Base-by-base conservation (phyloP, 352 stramenopile species). In the Ophiocytium majus region DNA sequence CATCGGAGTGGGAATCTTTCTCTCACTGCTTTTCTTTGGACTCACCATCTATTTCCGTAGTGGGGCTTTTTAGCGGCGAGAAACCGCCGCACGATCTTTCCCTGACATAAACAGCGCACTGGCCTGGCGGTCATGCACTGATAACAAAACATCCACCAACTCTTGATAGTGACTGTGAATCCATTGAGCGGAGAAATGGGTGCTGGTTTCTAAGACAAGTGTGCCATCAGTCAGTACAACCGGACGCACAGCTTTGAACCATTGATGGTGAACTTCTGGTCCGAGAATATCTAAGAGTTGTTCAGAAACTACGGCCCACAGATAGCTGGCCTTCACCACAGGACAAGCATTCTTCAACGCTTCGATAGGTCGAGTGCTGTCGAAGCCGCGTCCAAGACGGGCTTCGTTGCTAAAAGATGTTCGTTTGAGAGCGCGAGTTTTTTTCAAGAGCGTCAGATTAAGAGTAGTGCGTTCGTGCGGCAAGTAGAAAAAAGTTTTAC, bases 391-490 rank as follows among this genome's bases (percentile, higher is more conserved):
- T n/a, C n/a, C n/a, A n/a, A n/a, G n/a, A n/a, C n/a, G n/a, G n/a
- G n/a, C n/a, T n/a, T n/a, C n/a, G n/a, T n/a, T n/a, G n/a, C n/a
- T n/a, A n/a, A n/a, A n/a, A n/a, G n/a, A n/a, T n/a, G n/a, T 71
- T 71, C 57, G 23, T 71, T 71, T 71, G 28, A 71, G 23, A 28
- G 28, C 28, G 23, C 57, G 57, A 23, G 57, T 28, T 71, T 71
- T 71, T 71, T 71, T 71, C 57, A 71, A 23, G 57, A 71, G 57
- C n/a, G n/a, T n/a, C n/a, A n/a, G n/a, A n/a, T n/a, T n/a, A n/a
- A n/a, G n/a, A n/a, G n/a, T n/a, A n/a, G n/a, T n/a, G n/a, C n/a
- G n/a, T n/a, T n/a, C n/a, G n/a, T n/a, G n/a, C n/a, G n/a, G n/a
- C n/a, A n/a, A n/a, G n/a, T n/a, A n/a, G n/a, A n/a, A 71, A 71